Base-by-base conservation (phyloP, 305 asterid species). In the Coffea humblotiana region DNA sequence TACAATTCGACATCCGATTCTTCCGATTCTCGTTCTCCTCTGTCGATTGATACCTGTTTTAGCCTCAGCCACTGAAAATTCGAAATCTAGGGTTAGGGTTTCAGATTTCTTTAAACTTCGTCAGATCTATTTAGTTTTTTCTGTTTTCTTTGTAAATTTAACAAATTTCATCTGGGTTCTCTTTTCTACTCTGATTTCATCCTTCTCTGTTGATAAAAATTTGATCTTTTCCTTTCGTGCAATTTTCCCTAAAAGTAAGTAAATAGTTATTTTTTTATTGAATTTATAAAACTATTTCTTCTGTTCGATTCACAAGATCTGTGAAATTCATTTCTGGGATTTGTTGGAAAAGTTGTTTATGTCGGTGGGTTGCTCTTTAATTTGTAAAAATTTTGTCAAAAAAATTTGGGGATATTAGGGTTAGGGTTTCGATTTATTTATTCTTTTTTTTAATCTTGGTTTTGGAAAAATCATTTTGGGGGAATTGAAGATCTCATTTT, bases 1-100 rank as follows among this genome's bases (percentile, higher is more conserved):
- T 73, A 58, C 67, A 76, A 79, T 83, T 81, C 77, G 54, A 76
- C 27, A 1, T 40, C 18, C 3, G 71, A 83, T 77, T 84, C 69
- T 85, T 77, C 54, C 64, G 73, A 85, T 85, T 80, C 71, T 19
- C 21, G 47, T 32, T 73, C 19, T 81, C 71, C 54, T 77, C 88
- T 71, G 54, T 80, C 80, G 79, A 83, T 83, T 64, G 86, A 76
- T 78, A 64, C 81, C 71, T 56, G 45, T 83, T 79, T 77, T 64
- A 63, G 35, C 74, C 48, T 52, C 47, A 14, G 56, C 79, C 25
- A 72, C 83, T 4, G 0, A 61, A 23, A 25, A 73, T 68, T 85
- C 52, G 79, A 79, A 65, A 56, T 85, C 79, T 87, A 83, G 88
- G 90, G 82, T 80, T 87, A 85, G 87, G 90, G 86, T 85, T 87